Base-by-base conservation (phyloP, 140 eudicot species). In the Flaveria floridana region DNA sequence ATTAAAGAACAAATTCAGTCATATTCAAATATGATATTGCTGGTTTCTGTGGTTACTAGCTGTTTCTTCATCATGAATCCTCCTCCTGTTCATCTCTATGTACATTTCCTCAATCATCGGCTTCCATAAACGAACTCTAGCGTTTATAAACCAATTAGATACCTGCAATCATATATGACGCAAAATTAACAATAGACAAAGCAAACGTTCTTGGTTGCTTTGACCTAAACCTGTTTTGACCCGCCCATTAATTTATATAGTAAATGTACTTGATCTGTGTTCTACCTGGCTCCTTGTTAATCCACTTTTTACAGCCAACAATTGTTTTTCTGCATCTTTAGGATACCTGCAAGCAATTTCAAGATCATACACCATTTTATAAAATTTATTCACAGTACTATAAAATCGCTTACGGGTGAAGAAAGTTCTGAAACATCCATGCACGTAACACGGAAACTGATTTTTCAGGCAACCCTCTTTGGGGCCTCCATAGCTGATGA, bases 341-440 rank as follows among this genome's bases (percentile, higher is more conserved):
- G 98, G 98, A 58, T 93, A 93, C 84, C 98, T 93, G 86, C 67
- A 84, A 58, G 19, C 64, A 66, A 26, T 61, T 48, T 15, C 28
- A 64, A 14, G 59, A 21, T 25, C 56, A 18, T 6, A 66, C n/a
- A 65, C 71, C 73, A 64, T 25, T 47, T 39, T 13, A 37, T 21
- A 76, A 39, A 63, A 4, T 13, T 19, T 7, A 16, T 8, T 65
- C 19, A 10, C 7, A 65, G n/a, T 2, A 41, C 25, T 2, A 47
- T 26, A 39, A 20, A 52, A 73, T 53, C 6, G 39, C 93, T 83
- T 75, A 93, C 98, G 98, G 98, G 71, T 93, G 98, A 79, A 93
- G 98, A 66, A 93, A 93, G 79, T 93, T 93, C 70, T 93, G 97
- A 74, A 93, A 93, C 98, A 93, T 93, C 98, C 98, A 93, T 39